Evolutionary conservation across 306 rosid species (phyloP).

Genomic region (Potentilla sterilis): DNA sequence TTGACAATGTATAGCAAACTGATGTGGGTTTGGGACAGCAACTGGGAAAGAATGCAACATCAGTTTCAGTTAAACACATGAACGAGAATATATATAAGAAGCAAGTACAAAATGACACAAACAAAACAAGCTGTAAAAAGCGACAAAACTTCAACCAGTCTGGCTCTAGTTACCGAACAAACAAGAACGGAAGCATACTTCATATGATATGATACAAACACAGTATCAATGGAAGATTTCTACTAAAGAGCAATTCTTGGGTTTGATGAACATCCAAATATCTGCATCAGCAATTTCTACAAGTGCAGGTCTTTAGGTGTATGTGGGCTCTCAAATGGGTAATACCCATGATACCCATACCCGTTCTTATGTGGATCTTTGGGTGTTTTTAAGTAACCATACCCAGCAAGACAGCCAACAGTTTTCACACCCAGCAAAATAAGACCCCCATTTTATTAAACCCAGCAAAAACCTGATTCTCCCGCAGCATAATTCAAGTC

Average conservation of each 20-base stretch:
- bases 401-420: no score
- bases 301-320: conserved; percentile 24
- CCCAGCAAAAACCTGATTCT: no score
- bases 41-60: background rate
- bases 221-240: conserved; percentile 9
- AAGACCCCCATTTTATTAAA: no score
- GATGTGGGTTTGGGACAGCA: background rate
- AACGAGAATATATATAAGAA: background rate
- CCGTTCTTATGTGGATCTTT: no score
- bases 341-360: no score
- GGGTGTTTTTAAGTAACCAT: no score
- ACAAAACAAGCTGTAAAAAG: background rate
- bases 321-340: conserved; percentile 22
- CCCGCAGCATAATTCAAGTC: no score
- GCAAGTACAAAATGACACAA: background rate
- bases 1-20: background rate
- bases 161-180: conserved; percentile 30
- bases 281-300: background rate
- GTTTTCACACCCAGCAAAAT: no score
- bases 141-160: conserved; percentile 30
- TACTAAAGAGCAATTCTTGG: conserved; percentile 60
- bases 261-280: conserved; percentile 41
- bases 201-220: background rate
- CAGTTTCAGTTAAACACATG: background rate
- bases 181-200: conserved; percentile 14